phyloP scores from a whole-genome alignment of 441 rosid species.

The Theobroma grandiflorum region DNA sequence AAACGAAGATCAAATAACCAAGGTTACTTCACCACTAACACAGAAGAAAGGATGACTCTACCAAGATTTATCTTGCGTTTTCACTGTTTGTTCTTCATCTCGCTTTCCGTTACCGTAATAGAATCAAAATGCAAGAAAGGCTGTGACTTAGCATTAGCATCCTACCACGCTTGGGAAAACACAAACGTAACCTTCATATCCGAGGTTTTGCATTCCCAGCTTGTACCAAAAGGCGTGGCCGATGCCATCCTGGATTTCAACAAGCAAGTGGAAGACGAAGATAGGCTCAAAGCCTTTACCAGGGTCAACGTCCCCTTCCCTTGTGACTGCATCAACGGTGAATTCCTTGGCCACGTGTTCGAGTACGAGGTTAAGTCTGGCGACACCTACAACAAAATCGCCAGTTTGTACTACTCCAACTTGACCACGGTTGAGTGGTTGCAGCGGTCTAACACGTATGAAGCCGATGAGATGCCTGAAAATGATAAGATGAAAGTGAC shows the following conservation, averaged over 20 bases:
- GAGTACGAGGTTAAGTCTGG: constrained; percentile 24
- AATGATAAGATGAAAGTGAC: constrained; percentile 27
- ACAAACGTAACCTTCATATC: constrained; percentile 48
- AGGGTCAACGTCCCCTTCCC: constrained; percentile 62
- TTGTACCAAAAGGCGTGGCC: constrained; percentile 28
- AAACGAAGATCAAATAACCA: background rate
- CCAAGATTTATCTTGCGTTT: background rate
- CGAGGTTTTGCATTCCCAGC: constrained; percentile 31
- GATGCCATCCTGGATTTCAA: constrained; percentile 44
- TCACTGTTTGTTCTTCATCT: constrained; percentile 16
- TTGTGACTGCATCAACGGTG: constrained; percentile 51
- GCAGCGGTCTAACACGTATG: constrained; percentile 39
- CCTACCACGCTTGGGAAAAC: constrained; percentile 52
- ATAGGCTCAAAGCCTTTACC: constrained; percentile 10
- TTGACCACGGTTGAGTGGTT: constrained; percentile 47
- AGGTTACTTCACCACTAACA: background rate
- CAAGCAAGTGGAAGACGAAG: constrained; percentile 33
- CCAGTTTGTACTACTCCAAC: constrained; percentile 38
- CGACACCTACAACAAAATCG: constrained; percentile 41
- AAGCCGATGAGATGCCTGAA: constrained; percentile 39
- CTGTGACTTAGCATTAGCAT: constrained; percentile 61
- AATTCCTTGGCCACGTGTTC: constrained; percentile 54
- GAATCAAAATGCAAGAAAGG: constrained; percentile 51
- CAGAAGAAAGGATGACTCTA: background rate
- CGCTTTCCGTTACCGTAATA: constrained; percentile 32